These are phyloP conservation scores for Colletotrichum falcatum DNA, from an alignment of 2,329 filamentous ascomycete genomes.

Conservation along the genomic window DNA sequence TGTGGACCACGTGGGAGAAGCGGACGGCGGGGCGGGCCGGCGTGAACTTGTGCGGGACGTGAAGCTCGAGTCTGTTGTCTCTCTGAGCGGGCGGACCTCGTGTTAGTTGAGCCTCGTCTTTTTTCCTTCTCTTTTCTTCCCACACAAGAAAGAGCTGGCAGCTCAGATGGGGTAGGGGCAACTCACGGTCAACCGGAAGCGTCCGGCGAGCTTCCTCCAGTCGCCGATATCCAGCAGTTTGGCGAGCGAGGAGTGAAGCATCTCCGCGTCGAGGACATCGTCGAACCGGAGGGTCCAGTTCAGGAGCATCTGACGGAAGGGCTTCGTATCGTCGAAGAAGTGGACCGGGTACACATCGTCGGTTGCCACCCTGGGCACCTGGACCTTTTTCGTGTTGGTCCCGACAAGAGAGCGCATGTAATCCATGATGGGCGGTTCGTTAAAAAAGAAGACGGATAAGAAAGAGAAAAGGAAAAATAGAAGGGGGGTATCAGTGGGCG, in stretches of 20 bases:
- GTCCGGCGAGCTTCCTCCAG: conserved; percentile 61
- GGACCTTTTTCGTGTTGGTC: conserved; percentile 11
- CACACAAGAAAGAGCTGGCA: background rate
- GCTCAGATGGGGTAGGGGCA: no score
- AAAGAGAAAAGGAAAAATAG: background rate
- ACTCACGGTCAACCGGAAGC: conserved; percentile 54
- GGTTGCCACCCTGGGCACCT: conserved; percentile 35
- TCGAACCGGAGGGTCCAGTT: conserved; percentile 57
- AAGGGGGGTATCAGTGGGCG: background rate
- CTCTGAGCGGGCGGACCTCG: background rate
- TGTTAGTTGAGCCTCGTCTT: conserved; percentile 7
- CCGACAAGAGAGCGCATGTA: conserved; percentile 23
- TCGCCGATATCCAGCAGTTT: conserved; percentile 55
- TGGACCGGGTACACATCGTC: conserved; percentile 49
- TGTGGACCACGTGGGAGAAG: conserved; percentile 53
- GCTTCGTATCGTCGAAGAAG: conserved; percentile 48
- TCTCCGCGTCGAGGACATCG: conserved; percentile 58
- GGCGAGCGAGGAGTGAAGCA: conserved; percentile 51
- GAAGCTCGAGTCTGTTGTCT: conserved; percentile 48
- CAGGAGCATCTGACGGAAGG: conserved; percentile 46
- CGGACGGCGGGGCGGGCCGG: conserved; percentile 52
- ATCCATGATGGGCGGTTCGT: conserved; percentile 13
- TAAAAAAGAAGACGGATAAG: background rate
- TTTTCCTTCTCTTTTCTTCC: background rate
- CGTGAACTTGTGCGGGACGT: conserved; percentile 49